phyloP scores from a whole-genome alignment of 78 protist species.

The Creolimax fragrantissima region DNA sequence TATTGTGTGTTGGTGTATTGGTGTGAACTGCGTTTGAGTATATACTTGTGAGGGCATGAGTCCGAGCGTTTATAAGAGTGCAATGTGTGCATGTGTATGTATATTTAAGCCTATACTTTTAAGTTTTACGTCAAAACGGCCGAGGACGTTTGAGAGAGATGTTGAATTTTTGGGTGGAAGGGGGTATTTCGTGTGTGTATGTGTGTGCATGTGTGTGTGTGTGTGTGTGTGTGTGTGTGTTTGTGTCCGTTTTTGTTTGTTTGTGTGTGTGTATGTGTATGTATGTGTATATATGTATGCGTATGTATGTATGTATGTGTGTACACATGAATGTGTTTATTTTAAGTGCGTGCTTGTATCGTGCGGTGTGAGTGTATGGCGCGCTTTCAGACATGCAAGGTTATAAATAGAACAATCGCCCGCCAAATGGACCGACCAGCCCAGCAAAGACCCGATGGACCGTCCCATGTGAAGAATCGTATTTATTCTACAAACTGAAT shows the following conservation, averaged over 20 bases:
- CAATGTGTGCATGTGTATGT: background rate
- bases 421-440: too few relatives aligned
- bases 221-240: background rate
- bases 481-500: background rate
- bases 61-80: background rate
- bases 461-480: too few relatives aligned
- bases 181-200: too few relatives aligned
- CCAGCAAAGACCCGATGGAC: too few relatives aligned
- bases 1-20: too few relatives aligned
- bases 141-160: background rate
- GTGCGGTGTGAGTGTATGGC: background rate
- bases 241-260: background rate
- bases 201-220: background rate
- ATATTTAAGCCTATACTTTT: background rate
- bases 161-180: too few relatives aligned
- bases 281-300: background rate
- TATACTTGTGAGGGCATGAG: background rate
- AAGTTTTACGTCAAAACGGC: background rate
- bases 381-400: background rate
- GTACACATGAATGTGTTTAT: background rate
- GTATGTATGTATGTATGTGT: background rate
- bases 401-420: background rate
- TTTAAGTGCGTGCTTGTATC: background rate
- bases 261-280: background rate
- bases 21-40: too few relatives aligned